Evolutionary conservation across 2,329 filamentous ascomycete species (phyloP).

Genomic region (Alternaria solani): DNA sequence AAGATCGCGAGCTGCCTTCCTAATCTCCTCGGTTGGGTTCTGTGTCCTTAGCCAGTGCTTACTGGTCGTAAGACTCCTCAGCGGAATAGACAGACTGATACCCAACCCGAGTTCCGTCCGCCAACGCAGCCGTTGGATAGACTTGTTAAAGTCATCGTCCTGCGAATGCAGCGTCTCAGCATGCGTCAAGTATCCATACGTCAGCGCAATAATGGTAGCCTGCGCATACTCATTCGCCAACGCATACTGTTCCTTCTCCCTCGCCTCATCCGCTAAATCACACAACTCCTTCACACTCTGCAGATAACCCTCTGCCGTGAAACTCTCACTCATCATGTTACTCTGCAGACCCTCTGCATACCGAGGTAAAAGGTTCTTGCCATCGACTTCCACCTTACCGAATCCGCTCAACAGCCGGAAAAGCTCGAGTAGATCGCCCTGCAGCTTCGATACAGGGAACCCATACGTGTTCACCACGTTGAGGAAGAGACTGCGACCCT

Average conservation of each 20-base stretch:
- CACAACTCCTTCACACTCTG: constrained; percentile 24
- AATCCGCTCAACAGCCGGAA: constrained; percentile 40
- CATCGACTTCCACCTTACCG: constrained; percentile 27
- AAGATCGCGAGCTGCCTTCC: constrained; percentile 24
- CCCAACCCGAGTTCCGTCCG: constrained; percentile 37
- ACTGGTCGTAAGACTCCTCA: constrained; percentile 12
- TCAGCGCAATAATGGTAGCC: constrained; percentile 39
- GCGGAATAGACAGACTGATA: constrained; percentile 27
- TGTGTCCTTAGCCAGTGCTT: constrained; percentile 25
- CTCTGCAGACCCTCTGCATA: constrained; percentile 35
- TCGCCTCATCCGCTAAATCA: constrained; percentile 30
- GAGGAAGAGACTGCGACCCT: constrained; percentile 30
- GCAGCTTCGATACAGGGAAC: constrained; percentile 34
- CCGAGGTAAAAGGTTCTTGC: constrained; percentile 30
- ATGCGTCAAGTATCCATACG: constrained; percentile 44
- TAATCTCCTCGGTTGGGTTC: not conserved
- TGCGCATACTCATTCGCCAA: constrained; percentile 35
- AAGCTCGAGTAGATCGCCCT: constrained; percentile 45
- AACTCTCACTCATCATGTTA: constrained; percentile 26
- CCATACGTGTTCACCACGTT: constrained; percentile 35
- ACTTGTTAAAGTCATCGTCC: constrained; percentile 26
- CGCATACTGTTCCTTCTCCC: constrained; percentile 22
- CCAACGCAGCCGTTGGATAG: constrained; percentile 43
- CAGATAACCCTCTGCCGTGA: constrained; percentile 31
- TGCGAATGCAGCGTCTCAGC: constrained; percentile 38